Evolutionary conservation across 2,329 filamentous ascomycete species (phyloP).

Genomic region (Fusarium lateritium): DNA sequence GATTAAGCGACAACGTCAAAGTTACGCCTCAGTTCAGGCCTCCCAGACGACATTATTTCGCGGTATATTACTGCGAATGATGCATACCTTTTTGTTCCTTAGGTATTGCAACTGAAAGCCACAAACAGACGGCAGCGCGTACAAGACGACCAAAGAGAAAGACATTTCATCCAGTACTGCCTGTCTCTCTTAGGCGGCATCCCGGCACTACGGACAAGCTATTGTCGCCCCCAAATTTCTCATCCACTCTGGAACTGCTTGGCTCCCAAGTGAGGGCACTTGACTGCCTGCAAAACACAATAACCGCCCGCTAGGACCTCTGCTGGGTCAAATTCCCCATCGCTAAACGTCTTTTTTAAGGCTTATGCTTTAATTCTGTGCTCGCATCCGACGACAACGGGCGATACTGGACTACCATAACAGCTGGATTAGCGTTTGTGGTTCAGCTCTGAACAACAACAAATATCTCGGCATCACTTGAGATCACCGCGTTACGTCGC

Average conservation of each 20-base stretch:
- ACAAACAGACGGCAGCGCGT: conserved; percentile 7
- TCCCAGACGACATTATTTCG: conserved; percentile 9
- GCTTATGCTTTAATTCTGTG: not conserved
- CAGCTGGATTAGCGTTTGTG: conserved; percentile 2
- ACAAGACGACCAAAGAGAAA: conserved; percentile 24
- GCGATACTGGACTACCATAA: not conserved
- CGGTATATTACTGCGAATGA: conserved; percentile 3
- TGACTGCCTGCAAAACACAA: conserved; percentile 42
- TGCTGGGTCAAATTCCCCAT: conserved; percentile 11
- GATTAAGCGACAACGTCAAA: conserved; percentile 20
- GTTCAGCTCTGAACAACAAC: conserved; percentile 33
- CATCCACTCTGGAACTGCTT: conserved; percentile 37
- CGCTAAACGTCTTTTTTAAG: conserved; percentile 14
- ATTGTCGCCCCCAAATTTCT: conserved; percentile 37
- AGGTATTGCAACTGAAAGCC: conserved; percentile 24
- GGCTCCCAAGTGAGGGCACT: conserved; percentile 26
- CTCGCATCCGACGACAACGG: conserved; percentile 5
- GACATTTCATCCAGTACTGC: conserved; percentile 29
- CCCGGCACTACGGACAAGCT: conserved; percentile 42
- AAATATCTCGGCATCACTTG: conserved; percentile 39
- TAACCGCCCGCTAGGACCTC: conserved; percentile 29
- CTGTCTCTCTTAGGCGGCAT: conserved; percentile 28
- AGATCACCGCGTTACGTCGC: conserved; percentile 40
- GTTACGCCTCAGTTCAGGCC: conserved; percentile 27
- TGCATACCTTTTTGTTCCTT: not conserved